Evolutionary conservation across 176 grass and related monocot genomes (phyloP).

Genomic region (Zizania latifolia): DNA sequence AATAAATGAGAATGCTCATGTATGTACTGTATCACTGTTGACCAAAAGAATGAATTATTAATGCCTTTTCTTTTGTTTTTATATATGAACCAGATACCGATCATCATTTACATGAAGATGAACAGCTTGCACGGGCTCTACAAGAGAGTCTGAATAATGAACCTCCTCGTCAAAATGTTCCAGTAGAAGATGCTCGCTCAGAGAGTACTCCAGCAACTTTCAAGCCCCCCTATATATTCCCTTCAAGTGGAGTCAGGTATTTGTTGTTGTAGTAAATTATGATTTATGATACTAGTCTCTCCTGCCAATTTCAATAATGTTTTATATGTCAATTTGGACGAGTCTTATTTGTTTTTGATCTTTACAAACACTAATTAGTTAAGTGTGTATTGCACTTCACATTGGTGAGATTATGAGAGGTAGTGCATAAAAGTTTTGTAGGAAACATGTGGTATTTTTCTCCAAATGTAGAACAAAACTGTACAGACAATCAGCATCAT

Average conservation of each 20-base stretch:
- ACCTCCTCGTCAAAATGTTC: constrained; percentile 39
- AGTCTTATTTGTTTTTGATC: neutral
- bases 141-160: constrained; percentile 81
- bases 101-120: constrained; percentile 61
- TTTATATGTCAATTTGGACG: neutral
- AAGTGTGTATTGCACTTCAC: constrained; percentile 11
- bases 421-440: neutral
- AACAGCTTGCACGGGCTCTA: constrained; percentile 70
- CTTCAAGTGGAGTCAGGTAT: constrained; percentile 52
- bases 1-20: constrained; percentile 2
- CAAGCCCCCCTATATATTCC: constrained; percentile 32
- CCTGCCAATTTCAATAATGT: neutral
- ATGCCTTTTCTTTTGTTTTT: constrained; percentile 22
- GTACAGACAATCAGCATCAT: neutral
- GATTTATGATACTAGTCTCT: constrained; percentile 7
- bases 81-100: constrained; percentile 28
- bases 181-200: constrained; percentile 23
- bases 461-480: neutral
- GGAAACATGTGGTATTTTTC: neutral
- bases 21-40: neutral
- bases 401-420: neutral
- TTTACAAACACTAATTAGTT: neutral
- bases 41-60: constrained; percentile 1
- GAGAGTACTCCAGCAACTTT: constrained; percentile 41
- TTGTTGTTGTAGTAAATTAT: constrained; percentile 26